Percentiles rank a stretch among this genome's conserved stretches.
phyloP scores from a whole-genome alignment of 768 basidiomycete species.

The Terana coerulea region DNA sequence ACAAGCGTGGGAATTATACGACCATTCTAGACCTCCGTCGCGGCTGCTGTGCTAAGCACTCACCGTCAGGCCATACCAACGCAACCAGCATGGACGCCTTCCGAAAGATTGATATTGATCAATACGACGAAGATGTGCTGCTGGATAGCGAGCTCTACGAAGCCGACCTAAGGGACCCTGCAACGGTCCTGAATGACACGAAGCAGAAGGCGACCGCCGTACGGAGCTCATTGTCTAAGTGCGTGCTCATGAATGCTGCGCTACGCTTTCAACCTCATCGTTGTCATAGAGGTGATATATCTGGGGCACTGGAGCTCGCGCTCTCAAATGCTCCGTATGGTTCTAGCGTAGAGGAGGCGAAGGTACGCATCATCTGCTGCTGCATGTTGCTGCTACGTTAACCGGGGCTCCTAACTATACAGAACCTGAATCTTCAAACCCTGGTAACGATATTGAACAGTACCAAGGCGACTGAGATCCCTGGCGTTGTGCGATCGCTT shows the following conservation, averaged over 20 bases:
- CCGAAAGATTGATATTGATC: conserved; percentile 93
- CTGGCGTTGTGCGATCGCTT: conserved; percentile 66
- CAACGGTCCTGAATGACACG: conserved; percentile 69
- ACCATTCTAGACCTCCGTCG: too few species aligned
- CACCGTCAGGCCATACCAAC: background rate
- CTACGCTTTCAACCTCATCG: background rate
- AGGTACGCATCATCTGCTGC: conserved; percentile 47
- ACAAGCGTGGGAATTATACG: too few species aligned
- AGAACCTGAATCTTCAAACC: conserved; percentile 78
- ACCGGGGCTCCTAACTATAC: background rate
- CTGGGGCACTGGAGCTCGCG: conserved; percentile 65
- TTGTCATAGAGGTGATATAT: conserved; percentile 63
- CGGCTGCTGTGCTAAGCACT: too few species aligned
- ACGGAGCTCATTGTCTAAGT: conserved; percentile 73
- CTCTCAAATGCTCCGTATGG: conserved; percentile 89
- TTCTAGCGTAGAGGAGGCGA: conserved; percentile 82
- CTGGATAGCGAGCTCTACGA: conserved; percentile 84
- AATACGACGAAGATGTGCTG: conserved; percentile 86
- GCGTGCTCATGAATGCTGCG: conserved; percentile 24
- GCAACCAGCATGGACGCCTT: conserved; percentile 36
- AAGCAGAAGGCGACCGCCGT: conserved; percentile 73
- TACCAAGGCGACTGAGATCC: conserved; percentile 86
- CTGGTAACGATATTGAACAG: conserved; percentile 90
- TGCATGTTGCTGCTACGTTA: background rate
- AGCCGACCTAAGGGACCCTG: conserved; percentile 76